These are phyloP conservation scores for Cladosporium cucumerinum DNA, from an alignment of 2,329 filamentous ascomycete genomes.

Conservation along the genomic window DNA sequence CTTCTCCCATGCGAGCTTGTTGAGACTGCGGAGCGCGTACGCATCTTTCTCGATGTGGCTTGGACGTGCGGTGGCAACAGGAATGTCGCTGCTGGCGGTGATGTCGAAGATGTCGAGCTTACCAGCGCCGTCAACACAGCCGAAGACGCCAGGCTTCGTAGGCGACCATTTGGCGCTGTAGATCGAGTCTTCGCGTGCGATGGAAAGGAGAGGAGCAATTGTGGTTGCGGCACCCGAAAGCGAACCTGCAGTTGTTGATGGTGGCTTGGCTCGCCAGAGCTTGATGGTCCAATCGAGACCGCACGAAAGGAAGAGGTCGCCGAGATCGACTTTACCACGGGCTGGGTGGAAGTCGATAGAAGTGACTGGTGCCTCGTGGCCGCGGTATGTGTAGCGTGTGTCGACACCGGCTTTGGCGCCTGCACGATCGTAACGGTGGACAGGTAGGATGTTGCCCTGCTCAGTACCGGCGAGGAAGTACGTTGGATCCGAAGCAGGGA, in stretches of 20 bases:
- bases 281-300: constrained; percentile 97
- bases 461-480: constrained; percentile 97
- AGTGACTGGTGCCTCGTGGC: constrained; percentile 92
- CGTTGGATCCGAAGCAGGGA: constrained; percentile 90
- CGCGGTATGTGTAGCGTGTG: constrained; percentile 78
- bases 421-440: constrained; percentile 94
- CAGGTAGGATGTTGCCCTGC: constrained; percentile 93
- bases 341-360: constrained; percentile 93
- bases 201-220: constrained; percentile 70
- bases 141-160: constrained; percentile 89
- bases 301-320: constrained; percentile 87
- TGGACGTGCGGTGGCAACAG: constrained; percentile 66
- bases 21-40: constrained; percentile 67
- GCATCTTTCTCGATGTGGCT: constrained; percentile 34
- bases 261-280: constrained; percentile 88
- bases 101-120: constrained; percentile 95
- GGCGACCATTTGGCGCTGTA: constrained; percentile 97
- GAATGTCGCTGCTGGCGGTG: constrained; percentile 86
- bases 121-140: constrained; percentile 87
- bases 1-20: constrained; percentile 92
- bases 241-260: constrained; percentile 59
- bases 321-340: constrained; percentile 86
- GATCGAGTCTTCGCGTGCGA: constrained; percentile 91
- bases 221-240: constrained; percentile 41
- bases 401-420: constrained; percentile 96